Percentiles rank a stretch among this genome's conserved stretches.
Conservation (phyloP, 2,329 filamentous ascomycete genomes). For the Colletotrichum acutatum region DNA sequence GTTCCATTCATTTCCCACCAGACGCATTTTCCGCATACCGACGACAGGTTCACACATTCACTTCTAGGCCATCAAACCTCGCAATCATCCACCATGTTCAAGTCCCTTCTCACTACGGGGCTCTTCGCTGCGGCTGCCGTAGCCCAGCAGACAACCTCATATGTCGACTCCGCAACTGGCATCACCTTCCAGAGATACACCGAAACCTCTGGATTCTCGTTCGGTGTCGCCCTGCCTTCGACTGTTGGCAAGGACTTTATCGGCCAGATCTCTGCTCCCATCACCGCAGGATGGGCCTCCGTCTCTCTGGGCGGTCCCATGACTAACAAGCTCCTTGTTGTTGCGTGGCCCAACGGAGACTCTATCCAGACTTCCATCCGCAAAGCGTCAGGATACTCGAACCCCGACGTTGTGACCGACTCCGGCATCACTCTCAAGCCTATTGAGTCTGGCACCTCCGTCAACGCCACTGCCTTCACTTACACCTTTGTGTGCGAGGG, state of each 20-base stretch:
- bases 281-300: conserved; percentile 28
- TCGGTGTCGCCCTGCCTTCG: conserved; percentile 28
- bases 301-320: conserved; percentile 53
- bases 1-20: conserved; percentile 23
- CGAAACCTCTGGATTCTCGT: conserved; percentile 25
- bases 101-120: conserved; percentile 27
- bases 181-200: conserved; percentile 33
- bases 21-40: background rate
- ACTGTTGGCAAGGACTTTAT: conserved; percentile 34
- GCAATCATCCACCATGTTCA: conserved; percentile 29
- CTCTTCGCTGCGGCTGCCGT: conserved; percentile 22
- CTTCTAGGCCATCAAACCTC: background rate
- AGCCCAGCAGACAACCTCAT: conserved; percentile 32
- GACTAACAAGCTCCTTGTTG: conserved; percentile 55
- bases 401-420: conserved; percentile 51
- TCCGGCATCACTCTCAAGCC: conserved; percentile 48
- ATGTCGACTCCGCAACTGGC: conserved; percentile 18
- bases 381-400: conserved; percentile 49
- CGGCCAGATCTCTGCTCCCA: conserved; percentile 34
- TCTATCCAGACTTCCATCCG: conserved; percentile 43
- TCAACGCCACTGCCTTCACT: conserved; percentile 58
- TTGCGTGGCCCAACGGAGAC: conserved; percentile 55
- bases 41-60: background rate
- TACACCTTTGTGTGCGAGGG: conserved; percentile 60
- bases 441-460: conserved; percentile 57